Percentiles rank a stretch among this genome's conserved stretches.
Conservation (phyloP, 371 early-diverging fungal genomes). For the Rhizopus arrhizus region DNA sequence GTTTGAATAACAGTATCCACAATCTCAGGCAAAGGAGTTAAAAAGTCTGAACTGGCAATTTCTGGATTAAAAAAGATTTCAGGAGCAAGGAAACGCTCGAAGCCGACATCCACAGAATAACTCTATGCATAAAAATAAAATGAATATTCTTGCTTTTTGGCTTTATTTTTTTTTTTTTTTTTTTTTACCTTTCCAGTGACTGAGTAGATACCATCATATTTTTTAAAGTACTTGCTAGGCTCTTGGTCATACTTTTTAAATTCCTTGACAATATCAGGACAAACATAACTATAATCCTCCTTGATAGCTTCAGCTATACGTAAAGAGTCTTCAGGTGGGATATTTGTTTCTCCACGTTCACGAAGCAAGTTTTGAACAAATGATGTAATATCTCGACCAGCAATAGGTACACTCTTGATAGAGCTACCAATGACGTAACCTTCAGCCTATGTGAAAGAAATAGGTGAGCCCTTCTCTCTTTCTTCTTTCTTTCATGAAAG, state of each 20-base stretch:
- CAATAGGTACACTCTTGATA: slow-evolving; percentile 97
- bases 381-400: slow-evolving; percentile 94
- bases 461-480: not conserved
- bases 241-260: slow-evolving; percentile 93
- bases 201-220: slow-evolving; percentile 80
- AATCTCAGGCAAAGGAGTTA: slow-evolving; percentile 93
- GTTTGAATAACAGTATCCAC: slow-evolving; percentile 95
- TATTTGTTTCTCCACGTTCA: slow-evolving; percentile 91
- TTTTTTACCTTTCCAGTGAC: slow-evolving; percentile 79
- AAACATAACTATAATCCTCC: slow-evolving; percentile 94
- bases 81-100: slow-evolving; percentile 97
- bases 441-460: slow-evolving; percentile 72
- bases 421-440: slow-evolving; percentile 97
- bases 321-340: slow-evolving; percentile 95
- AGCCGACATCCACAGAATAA: slow-evolving; percentile 94
- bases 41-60: slow-evolving; percentile 93
- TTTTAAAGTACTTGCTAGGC: slow-evolving; percentile 83
- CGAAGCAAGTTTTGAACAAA: slow-evolving; percentile 96
- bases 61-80: slow-evolving; percentile 99
- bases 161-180: not conserved
- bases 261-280: slow-evolving; percentile 96
- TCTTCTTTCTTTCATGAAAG: too few relatives aligned
- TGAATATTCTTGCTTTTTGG: not conserved
- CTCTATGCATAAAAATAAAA: slow-evolving; percentile 45
- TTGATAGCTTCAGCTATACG: slow-evolving; percentile 94